Conservation (phyloP, 2,329 filamentous ascomycete genomes). For the Seiridium cupressi region DNA sequence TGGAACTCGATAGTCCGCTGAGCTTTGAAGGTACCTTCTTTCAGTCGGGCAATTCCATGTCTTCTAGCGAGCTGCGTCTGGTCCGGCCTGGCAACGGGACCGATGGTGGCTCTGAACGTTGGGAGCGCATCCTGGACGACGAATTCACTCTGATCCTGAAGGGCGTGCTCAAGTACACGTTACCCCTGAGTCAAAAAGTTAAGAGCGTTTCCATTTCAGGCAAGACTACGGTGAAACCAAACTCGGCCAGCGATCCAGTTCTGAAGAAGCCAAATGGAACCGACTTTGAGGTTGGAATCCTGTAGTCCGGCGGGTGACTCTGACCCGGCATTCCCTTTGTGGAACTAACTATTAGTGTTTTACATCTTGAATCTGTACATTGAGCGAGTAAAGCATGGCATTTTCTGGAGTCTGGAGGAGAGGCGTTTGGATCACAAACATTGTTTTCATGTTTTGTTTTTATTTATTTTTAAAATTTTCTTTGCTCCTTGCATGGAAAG, state of each 20-base stretch:
- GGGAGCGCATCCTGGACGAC: conserved; percentile 87
- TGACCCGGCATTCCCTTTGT: conserved; percentile 6
- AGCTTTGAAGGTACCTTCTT: conserved; percentile 90
- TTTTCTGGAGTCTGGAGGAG: conserved; percentile 25
- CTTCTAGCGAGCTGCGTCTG: conserved; percentile 81
- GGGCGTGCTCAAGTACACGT: conserved; percentile 81
- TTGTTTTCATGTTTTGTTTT: background rate
- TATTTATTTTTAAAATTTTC: background rate
- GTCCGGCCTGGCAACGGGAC: conserved; percentile 84
- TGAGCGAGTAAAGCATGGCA: conserved; percentile 34
- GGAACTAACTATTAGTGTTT: conserved; percentile 17
- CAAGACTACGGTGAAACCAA: conserved; percentile 59
- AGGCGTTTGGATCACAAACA: conserved; percentile 1
- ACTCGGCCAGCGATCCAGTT: conserved; percentile 55
- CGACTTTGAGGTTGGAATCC: conserved; percentile 22
- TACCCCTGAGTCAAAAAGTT: conserved; percentile 60
- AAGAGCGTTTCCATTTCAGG: conserved; percentile 60
- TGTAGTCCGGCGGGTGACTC: conserved; percentile 8
- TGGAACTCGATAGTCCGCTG: conserved; percentile 81
- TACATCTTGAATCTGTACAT: conserved; percentile 32
- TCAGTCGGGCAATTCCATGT: conserved; percentile 67
- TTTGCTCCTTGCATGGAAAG: conserved; percentile 1
- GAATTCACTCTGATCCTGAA: conserved; percentile 92
- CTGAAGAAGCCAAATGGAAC: conserved; percentile 36
- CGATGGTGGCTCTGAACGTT: conserved; percentile 78